These are phyloP conservation scores for Quercus rubra DNA, from an alignment of 306 rosid species.

Conservation along the genomic window DNA sequence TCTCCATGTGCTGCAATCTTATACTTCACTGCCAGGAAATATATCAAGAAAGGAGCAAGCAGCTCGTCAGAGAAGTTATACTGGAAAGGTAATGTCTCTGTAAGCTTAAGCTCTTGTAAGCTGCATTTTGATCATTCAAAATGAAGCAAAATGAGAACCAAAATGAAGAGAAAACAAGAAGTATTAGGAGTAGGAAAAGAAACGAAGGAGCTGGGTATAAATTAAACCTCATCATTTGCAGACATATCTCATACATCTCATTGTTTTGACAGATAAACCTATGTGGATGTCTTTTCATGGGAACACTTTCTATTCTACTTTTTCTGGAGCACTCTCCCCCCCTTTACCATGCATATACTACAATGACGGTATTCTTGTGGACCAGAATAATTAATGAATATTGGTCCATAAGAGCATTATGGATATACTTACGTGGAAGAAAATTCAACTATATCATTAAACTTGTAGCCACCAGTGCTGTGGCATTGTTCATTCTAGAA, in stretches of 20 bases:
- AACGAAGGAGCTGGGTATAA: neutral
- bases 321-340: conserved; percentile 83
- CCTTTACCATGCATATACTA: conserved; percentile 71
- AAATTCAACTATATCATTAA: conserved; percentile 40
- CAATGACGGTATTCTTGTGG: conserved; percentile 77
- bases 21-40: conserved; percentile 61
- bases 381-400: conserved; percentile 68
- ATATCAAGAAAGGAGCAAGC: conserved; percentile 45
- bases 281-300: conserved; percentile 58
- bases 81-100: conserved; percentile 62
- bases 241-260: conserved; percentile 5
- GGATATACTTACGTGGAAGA: conserved; percentile 67
- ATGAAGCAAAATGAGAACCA: conserved; percentile 1
- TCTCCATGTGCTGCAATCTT: conserved; percentile 84
- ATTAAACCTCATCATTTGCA: neutral
- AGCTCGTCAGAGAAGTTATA: conserved; percentile 34
- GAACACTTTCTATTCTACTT: conserved; percentile 50
- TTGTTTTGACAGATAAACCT: conserved; percentile 57
- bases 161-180: conserved; percentile 2
- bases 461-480: conserved; percentile 48
- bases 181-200: neutral
- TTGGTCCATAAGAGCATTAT: conserved; percentile 58
- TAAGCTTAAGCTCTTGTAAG: conserved; percentile 32
- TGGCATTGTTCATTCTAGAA: conserved; percentile 64
- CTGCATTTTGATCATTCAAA: neutral